phyloP scores from a whole-genome alignment of 352 stramenopile genomes.

The Poterioochromonas sp. region DNA sequence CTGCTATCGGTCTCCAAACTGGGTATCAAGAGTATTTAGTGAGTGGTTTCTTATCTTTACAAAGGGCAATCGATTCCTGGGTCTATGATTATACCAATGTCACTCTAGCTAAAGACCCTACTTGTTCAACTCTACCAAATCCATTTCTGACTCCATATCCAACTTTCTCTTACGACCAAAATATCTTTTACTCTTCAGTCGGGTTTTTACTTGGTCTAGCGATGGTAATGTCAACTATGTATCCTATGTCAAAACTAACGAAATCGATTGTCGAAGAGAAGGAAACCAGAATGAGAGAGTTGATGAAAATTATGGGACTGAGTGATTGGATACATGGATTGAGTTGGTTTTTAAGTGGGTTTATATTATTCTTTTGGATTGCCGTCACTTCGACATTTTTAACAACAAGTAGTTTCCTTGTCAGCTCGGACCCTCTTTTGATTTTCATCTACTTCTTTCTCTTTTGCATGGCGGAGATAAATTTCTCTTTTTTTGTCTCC shows the following conservation, averaged over 20 bases:
- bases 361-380: slow-evolving; percentile 56
- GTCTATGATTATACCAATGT: slow-evolving; percentile 43
- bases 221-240: slow-evolving; percentile 62
- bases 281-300: slow-evolving; percentile 73
- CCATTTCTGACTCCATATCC: slow-evolving; percentile 39
- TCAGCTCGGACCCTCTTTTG: not conserved
- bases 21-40: slow-evolving; percentile 50
- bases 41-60: slow-evolving; percentile 48
- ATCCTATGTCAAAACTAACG: slow-evolving; percentile 67
- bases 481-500: slow-evolving; percentile 36
- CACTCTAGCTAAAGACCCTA: not conserved
- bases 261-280: slow-evolving; percentile 75
- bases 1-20: slow-evolving; percentile 44
- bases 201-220: slow-evolving; percentile 49
- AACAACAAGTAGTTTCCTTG: slow-evolving; percentile 14
- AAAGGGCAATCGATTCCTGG: slow-evolving; percentile 47
- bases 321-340: slow-evolving; percentile 54
- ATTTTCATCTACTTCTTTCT: slow-evolving; percentile 40
- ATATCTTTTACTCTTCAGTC: slow-evolving; percentile 49
- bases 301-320: slow-evolving; percentile 73
- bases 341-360: slow-evolving; percentile 50
- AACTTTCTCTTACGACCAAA: slow-evolving; percentile 48
- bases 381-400: slow-evolving; percentile 52
- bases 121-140: not conserved
- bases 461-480: slow-evolving; percentile 41